Base-by-base conservation (phyloP, 768 basidiomycete genomes). In the Trametes villosa region DNA sequence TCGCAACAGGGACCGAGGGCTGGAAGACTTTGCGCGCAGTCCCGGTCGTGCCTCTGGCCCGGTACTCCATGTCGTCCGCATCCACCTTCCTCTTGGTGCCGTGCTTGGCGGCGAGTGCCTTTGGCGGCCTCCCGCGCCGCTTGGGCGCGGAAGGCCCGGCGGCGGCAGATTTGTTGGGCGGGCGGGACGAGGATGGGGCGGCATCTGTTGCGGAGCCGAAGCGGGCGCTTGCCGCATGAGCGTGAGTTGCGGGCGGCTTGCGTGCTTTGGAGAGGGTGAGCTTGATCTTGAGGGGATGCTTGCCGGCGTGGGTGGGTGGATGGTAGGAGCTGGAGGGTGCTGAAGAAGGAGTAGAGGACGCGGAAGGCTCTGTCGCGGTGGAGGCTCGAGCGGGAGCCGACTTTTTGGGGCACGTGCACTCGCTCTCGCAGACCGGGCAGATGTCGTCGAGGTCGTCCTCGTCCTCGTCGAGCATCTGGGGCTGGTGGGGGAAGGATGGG, bases 371-470 rank as follows among this genome's bases (percentile, higher is more conserved):
- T 52, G 72, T 53, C 26, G 59, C 62, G 56, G 49, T 48, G 50
- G 55, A 57, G 29, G 44, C 59, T 54, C 72, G 63, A 56, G 67
- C 69, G 44, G 70, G 60, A 60, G 67, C 70, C 54, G 77, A 53
- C 67, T 74, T 78, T 79, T 81, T 85, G 74, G 76, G 73, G 81
- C 91, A 93, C 30, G 89, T 92, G 79, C 91, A 94, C 71, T 91
- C 87, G 70, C 89, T 87, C 80, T 93, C 92, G 89, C 91, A 94
- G 65, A 93, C 90, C 9, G 91, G 91, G 74, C 91, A 94, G 57
- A 93, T 91, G 73, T 92, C 88, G 84, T 85, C 84, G 81, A 91
- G 89, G 71, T 92, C 91, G 75, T 89, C 87, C 78, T 86, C 85
- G 75, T 82, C 79, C 60, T 66, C 64, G 34, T 69, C 64, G 33